Evolutionary conservation across 2,329 filamentous ascomycete genomes (phyloP).

Genomic region (Piedraia hortae): DNA sequence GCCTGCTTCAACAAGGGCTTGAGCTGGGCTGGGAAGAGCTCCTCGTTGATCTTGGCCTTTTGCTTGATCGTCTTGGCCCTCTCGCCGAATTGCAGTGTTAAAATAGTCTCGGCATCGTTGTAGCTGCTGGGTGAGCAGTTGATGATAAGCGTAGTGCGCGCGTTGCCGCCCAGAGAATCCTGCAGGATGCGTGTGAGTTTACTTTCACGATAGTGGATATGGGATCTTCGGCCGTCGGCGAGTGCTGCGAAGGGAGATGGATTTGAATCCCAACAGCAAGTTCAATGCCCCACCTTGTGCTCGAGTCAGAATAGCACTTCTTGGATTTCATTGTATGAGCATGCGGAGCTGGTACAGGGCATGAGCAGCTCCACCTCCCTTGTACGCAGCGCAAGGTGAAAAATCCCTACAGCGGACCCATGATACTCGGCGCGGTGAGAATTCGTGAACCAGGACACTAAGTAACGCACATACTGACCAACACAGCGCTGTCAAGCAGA

Average conservation of each 20-base stretch:
- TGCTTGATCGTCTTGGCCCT: slow-evolving; percentile 98
- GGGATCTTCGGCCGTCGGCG: slow-evolving; percentile 87
- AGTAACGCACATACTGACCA: no score
- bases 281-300: no score
- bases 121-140: slow-evolving; percentile 98
- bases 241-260: slow-evolving; percentile 91
- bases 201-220: slow-evolving; percentile 90
- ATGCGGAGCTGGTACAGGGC: no score
- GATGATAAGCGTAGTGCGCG: slow-evolving; percentile 90
- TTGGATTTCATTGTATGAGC: no score
- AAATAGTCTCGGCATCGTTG: slow-evolving; percentile 83
- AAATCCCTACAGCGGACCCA: no score
- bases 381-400: no score
- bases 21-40: slow-evolving; percentile 83
- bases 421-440: no score
- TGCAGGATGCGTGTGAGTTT: slow-evolving; percentile 93
- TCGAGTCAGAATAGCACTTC: no score
- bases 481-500: no score
- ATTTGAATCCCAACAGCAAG: no score
- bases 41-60: slow-evolving; percentile 98
- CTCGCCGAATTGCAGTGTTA: slow-evolving; percentile 81
- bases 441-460: no score
- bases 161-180: slow-evolving; percentile 93
- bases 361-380: no score
- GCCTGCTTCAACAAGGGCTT: slow-evolving; percentile 82